Evolutionary conservation across 169 alveolate genomes (phyloP), one percentile per base, ranked within the genome.

Genomic region (Plasmodium vivax): DNA sequence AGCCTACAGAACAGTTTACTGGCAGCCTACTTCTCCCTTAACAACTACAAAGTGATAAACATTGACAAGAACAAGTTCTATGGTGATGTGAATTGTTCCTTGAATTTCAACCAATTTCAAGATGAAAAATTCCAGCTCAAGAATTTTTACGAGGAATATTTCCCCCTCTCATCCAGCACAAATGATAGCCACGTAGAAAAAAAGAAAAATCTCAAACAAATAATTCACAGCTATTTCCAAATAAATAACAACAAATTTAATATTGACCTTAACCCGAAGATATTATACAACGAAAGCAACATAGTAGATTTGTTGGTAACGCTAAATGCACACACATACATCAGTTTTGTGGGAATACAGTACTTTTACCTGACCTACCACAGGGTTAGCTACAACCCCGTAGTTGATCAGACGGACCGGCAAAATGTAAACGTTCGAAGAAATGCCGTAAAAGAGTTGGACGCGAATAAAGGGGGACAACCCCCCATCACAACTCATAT

Each of bases 81-180:
- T 75, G 93, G 93, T 54, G 93, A 85, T 54, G 84, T 75, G 8
- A 85, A 85, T 68, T 74, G 93, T 85, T 85, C 93, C 34, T 75
- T 85, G 27, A 85, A 54, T 85, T 85, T 85, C 58, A 34, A 45
- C 68, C 93, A 85, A 56, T 85, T 85, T 75, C 82, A 85, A 75
- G 81, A 85, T 75, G 87, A 73, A 75, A 74, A 85, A 54, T 54
- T 34, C 1, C 56, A 75, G 12, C 74, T 85, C 27, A 68, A 85
- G 38, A 85, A 85, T 32, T 85, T 85, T 85, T 85, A 85, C 80
- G 84, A 85, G 36, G 93, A 85, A 85, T 85, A 47, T 75, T 19
- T 85, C 0, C 93, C 93, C 41, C 16, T 85, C 62, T 85, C 84
- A 32, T 9, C 77, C 23, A 41, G 43, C 14, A 19, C 7, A 32